Base-by-base conservation (phyloP, 2,329 filamentous ascomycete species). In the Botrytis fragariae region DNA sequence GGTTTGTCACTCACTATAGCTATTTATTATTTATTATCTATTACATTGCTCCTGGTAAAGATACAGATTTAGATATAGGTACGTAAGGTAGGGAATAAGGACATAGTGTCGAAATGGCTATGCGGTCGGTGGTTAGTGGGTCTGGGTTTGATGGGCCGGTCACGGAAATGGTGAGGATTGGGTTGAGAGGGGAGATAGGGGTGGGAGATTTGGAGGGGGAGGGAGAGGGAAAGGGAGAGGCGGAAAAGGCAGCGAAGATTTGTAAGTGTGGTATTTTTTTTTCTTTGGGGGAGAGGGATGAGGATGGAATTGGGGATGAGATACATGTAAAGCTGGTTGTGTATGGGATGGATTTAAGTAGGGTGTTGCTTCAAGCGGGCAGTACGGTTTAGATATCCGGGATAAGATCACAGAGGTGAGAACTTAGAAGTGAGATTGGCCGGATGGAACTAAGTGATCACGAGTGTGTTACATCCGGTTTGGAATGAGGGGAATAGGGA, bases 201-300 rank as follows among this genome's bases (percentile, higher is more conserved):
- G 3, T 6, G 16, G 35, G 5, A 16, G 64, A 39, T 67, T 29
- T 67, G 32, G 64, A 39, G 35, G 48, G 64, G 3, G 48, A 68
- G 10, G 64, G 48, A 25, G 9, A 37, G 42, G 64, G 48, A 25
- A 5, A 37, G 42, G 25, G 61, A 20, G 57, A 60, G 3, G 54
- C 14, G 57, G 29, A 12, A 35, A 16, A 37, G 42, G 25, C 22
- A 20, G 10, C 18, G 3, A 42, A 25, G 25, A 57, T 57, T 57
- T 68, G 65, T 68, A 32, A 22, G 65, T 57, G 16, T 32, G 9
- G 12, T n/a, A n/a, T 14, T 42, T 32, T 0, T 12, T 67, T 35
- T 51, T 3, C 0, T 14, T 0, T n/a, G 2, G 8, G 20, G 44
- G 44, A 9, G 44, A 18, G 7, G 18, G 0, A 4, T 44, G 7